Evolutionary conservation across 2,329 filamentous ascomycete species (phyloP), one percentile per base, ranked within the genome.

Genomic region (Hypomyces rosellus): DNA sequence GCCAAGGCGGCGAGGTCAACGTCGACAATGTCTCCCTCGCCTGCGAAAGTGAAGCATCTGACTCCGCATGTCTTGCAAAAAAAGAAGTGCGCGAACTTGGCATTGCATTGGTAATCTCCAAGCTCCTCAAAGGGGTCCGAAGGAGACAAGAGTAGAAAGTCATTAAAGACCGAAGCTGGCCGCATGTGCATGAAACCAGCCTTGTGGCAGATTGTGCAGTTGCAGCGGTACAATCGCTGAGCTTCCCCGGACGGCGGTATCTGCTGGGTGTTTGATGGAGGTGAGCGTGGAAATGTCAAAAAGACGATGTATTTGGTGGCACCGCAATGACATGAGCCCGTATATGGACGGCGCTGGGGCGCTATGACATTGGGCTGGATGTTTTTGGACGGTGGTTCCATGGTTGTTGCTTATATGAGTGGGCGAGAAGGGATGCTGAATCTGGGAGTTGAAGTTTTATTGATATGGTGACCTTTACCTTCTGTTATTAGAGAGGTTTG

Each of bases 181-280:
- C 74, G 70, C 41, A 72, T 59, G 57, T 78, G 74, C 54, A 76
- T 71, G 51, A 72, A 65, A 13, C 68, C 69, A 53, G 70, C 65
- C 55, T 77, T 77, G 45, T 75, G 71, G 59, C 74, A 78, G 11
- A 70, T 68, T 11, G 62, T 70, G 59, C 74, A 78, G 54, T 77
- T 78, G 65, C 74, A 77, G 54, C 69, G 56, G 49, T 64, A 63
- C 42, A 64, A 20, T n/a, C 47, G 37, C 45, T 67, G 63, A 36
- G 51, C 44, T 14, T 52, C 49, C 39, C 46, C 42, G 30, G 56
- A 47, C 25, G 48, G 50, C 16, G 53, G 45, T 54, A 53, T 30
- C 25, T 6, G 61, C 49, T 34, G 50, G 51, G 37, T 48, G 11
- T 50, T 40, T 14, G 45, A 34, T 50, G 52, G 65, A n/a, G 50